Conservation (phyloP, 129 eudicot species). For the Dittrichia graveolens region DNA sequence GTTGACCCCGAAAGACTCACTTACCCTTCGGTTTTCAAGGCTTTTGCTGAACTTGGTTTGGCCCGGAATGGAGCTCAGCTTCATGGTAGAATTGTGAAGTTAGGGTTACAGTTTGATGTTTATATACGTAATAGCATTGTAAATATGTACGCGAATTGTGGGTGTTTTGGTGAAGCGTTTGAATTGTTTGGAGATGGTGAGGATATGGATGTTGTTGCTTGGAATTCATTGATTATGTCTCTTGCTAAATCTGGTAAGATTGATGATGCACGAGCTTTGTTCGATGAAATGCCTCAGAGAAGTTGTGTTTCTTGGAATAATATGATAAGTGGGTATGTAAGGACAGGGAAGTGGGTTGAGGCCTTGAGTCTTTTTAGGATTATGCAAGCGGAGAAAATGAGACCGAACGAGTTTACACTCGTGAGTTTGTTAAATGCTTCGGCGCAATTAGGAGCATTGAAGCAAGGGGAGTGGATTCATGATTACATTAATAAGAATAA, state of each 20-base stretch:
- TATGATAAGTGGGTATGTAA: constrained; percentile 75
- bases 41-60: constrained; percentile 57
- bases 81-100: constrained; percentile 64
- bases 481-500: constrained; percentile 48
- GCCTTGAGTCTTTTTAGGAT: constrained; percentile 52
- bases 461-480: constrained; percentile 75
- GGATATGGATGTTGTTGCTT: constrained; percentile 56
- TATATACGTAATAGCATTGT: constrained; percentile 62
- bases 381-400: constrained; percentile 48
- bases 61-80: constrained; percentile 61
- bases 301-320: constrained; percentile 66
- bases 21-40: constrained; percentile 79
- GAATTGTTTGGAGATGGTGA: constrained; percentile 49
- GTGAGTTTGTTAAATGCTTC: constrained; percentile 70
- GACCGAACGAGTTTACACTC: constrained; percentile 48
- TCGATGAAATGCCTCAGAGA: constrained; percentile 53
- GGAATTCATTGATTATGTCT: constrained; percentile 61
- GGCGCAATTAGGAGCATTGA: constrained; percentile 57
- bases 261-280: constrained; percentile 47
- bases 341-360: constrained; percentile 55
- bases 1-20: constrained; percentile 53
- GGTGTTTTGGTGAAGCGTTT: constrained; percentile 51
- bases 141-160: constrained; percentile 68
- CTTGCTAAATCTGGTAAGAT: constrained; percentile 52
- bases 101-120: constrained; percentile 51